Evolutionary conservation across 768 basidiomycete genomes (phyloP), one percentile per base, ranked within the genome.

Genomic region (Amanita inopinata): DNA sequence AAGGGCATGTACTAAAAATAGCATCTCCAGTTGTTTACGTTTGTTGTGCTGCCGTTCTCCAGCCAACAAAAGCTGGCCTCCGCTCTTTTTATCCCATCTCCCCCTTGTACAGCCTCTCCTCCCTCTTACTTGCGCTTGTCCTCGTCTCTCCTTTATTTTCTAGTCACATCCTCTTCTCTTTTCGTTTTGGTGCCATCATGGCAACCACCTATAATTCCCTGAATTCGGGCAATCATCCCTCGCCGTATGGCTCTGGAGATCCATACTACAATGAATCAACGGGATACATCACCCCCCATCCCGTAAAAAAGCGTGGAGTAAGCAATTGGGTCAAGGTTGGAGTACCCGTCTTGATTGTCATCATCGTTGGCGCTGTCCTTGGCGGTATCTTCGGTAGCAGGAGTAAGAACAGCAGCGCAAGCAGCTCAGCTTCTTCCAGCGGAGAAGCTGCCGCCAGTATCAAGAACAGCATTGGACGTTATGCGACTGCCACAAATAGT

Each of bases 351-450:
- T 66, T 69, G 18, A 57, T 87, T 47, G 56, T 82, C 18, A 69
- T 84, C 47, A 73, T 85, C 47, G 63, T 67, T 36, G 85, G 66
- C 30, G 83, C 76, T 33, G 73, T 88, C 17, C 63, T 87, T 18
- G 93, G 85, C 24, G 90, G 83, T 50, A 76, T 97, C 33, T 51
- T 97, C 19, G 92, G 85, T 30, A 75, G 77, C 35, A 76, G 76
- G 51, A 71, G 70, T 45, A 65, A 53, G 50, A 49, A 55, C 14
- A 67, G 65, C 46, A 60, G 61, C 40, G 61, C 62, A 40, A 57
- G 59, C 47, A 60, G 57, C 53, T 23, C 43, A 31, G 20, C 51
- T 57, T 39, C 61, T 61, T 39, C 72, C 70, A 4, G 68, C 69
- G 22, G 73, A 71, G 15, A 77, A 73, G 72, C 74, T 38, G 76